Base-by-base conservation (phyloP, 163 green algal species). In the Chlamydomonas reinhardtii region DNA sequence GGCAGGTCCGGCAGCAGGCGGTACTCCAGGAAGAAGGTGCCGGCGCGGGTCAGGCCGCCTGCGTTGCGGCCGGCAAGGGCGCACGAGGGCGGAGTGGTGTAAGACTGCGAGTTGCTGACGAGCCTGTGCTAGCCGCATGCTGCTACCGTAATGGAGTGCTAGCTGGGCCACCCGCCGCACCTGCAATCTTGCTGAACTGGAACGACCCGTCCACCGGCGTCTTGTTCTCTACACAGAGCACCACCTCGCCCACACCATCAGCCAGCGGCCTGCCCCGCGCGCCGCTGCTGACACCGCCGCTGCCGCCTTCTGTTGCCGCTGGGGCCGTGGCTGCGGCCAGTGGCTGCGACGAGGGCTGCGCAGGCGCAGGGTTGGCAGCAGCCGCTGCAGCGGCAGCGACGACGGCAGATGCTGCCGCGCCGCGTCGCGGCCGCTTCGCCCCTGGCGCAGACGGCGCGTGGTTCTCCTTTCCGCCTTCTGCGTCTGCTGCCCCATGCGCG, bases 1-100 rank as follows among this genome's bases (percentile, higher is more conserved):
- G 90, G 82, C 12, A 90, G 59, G 4, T 87, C 73, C 15, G 93
- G 93, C 35, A 88, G 37, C 56, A 94, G 66, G 73, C 52, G 43
- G 84, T 92, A 95, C 81, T 96, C 90, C 62, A 97, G 89, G 22
- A 89, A 88, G 70, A 96, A 97, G 54, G 69, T 83, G 16, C 94
- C 94, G 9, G 88, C 74, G 14, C 78, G 75, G 11, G 75, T 71
- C n/a, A 94, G 68, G 43, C 82, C 81, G 20, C 89, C 81, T 56
- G 31, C 27, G 32, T 83, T n/a, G 61, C 8, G 64, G n/a, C n/a
- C n/a, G n/a, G n/a, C n/a, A n/a, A n/a, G n/a, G n/a, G n/a, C n/a
- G n/a, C n/a, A n/a, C n/a, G n/a, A n/a, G n/a, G n/a, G n/a, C n/a
- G n/a, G n/a, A n/a, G n/a, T n/a, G n/a, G n/a, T n/a, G n/a, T n/a